Evolutionary conservation across 208 protist genomes (phyloP).

Genomic region (Leishmania arabica): DNA sequence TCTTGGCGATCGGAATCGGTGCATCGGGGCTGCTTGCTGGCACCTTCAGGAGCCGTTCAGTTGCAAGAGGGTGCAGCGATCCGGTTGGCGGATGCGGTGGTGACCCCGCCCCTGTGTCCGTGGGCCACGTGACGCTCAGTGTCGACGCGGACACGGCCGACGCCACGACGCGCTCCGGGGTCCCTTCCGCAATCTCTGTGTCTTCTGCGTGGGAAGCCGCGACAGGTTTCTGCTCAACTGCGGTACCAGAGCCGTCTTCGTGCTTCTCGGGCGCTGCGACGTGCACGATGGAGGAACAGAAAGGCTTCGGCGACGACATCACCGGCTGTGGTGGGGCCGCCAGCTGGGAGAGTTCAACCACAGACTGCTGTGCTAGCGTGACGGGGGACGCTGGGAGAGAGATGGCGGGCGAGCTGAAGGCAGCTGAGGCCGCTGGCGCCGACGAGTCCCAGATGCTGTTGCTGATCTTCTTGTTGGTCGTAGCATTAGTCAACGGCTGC

Average conservation of each 20-base stretch:
- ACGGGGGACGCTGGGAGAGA: not conserved
- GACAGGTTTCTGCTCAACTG: not conserved
- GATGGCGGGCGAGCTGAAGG: not conserved
- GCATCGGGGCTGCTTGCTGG: constrained; percentile 1
- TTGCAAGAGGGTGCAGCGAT: not conserved
- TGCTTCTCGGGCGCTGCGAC: not conserved
- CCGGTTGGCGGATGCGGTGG: not conserved
- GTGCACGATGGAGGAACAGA: not conserved
- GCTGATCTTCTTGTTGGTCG: not conserved
- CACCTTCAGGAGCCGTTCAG: constrained; percentile 8
- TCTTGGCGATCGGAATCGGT: not conserved
- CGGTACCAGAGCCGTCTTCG: not conserved
- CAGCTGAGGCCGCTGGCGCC: not conserved
- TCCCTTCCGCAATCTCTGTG: not conserved
- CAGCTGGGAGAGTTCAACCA: not conserved
- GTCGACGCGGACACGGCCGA: constrained; percentile 20
- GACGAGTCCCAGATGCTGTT: not conserved
- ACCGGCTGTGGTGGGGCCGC: too few species aligned
- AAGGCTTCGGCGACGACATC: not conserved
- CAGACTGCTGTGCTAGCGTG: not conserved
- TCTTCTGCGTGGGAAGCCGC: not conserved
- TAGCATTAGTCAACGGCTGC: not conserved
- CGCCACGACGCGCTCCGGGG: constrained; percentile 28
- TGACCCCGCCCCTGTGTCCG: constrained; percentile 7
- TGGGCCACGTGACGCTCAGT: constrained; percentile 12